phyloP scores from a whole-genome alignment of 106 monocot genomes.

The Dioscorea dumetorum region DNA sequence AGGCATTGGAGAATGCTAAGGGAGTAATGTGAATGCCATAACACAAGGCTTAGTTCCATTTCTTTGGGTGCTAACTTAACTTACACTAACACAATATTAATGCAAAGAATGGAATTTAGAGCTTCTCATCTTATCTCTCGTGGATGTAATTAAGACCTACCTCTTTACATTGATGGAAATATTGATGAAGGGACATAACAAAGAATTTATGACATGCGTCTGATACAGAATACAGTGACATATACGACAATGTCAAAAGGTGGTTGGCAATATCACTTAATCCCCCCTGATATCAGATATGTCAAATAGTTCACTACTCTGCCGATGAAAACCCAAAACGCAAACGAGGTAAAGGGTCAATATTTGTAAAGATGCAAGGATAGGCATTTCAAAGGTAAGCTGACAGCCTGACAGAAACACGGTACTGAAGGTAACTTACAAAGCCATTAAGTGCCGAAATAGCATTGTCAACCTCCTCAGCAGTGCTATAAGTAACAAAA shows the following conservation, averaged over 20 bases:
- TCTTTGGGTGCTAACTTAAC: no score
- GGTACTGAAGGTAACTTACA: conserved; percentile 37
- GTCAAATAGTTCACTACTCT: neutral
- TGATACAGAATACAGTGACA: no score
- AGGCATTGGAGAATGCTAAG: no score
- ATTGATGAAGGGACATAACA: no score
- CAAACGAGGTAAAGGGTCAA: neutral
- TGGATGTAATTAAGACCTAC: no score
- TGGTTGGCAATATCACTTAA: neutral
- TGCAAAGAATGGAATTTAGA: no score
- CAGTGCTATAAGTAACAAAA: conserved; percentile 70
- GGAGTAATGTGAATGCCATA: no score
- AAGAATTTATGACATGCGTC: no score
- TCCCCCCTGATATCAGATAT: neutral
- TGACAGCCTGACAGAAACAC: neutral
- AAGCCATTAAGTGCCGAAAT: conserved; percentile 66
- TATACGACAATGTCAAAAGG: neutral
- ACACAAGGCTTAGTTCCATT: no score
- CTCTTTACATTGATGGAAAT: no score
- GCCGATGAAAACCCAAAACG: neutral
- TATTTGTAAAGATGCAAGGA: neutral
- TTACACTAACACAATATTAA: no score
- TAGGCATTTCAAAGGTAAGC: neutral
- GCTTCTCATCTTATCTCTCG: no score
- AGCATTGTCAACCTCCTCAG: conserved; percentile 62